Percentiles rank a stretch among this genome's conserved stretches.
Evolutionary conservation across 345 rosid genomes (phyloP).

Genomic region (Noccaea caerulescens): DNA sequence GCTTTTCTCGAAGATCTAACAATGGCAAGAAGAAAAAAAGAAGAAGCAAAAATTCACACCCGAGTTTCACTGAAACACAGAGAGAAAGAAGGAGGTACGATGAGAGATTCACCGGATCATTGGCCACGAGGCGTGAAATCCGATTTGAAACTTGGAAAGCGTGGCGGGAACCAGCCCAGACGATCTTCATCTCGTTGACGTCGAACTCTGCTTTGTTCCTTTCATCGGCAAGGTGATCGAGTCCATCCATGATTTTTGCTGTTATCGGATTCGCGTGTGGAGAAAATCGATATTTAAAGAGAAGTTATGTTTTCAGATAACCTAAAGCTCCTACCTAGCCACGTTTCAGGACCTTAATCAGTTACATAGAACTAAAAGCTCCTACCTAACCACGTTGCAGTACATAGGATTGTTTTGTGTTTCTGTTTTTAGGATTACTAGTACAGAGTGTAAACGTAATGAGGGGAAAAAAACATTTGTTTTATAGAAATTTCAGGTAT

Average conservation of each 20-base stretch:
- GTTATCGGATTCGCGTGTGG: background rate
- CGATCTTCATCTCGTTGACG: slow-evolving; percentile 80
- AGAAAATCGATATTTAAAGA: background rate
- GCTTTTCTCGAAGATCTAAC: slow-evolving; percentile 76
- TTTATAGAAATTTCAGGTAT: background rate
- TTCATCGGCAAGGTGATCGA: slow-evolving; percentile 66
- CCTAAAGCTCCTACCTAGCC: background rate
- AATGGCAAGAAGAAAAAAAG: background rate
- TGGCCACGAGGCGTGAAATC: slow-evolving; percentile 77
- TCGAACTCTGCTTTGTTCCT: slow-evolving; percentile 77
- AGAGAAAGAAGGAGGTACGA: background rate
- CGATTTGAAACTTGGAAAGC: slow-evolving; percentile 71
- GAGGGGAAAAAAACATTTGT: background rate
- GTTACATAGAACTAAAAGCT: no score
- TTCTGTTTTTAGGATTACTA: background rate
- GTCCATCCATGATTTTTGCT: slow-evolving; percentile 43
- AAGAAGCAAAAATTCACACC: background rate
- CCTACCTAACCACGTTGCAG: no score
- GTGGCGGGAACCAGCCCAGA: slow-evolving; percentile 86
- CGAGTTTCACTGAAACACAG: background rate
- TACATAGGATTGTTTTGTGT: background rate
- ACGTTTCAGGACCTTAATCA: background rate
- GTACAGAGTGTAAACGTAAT: background rate
- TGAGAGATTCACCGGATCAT: slow-evolving; percentile 65
- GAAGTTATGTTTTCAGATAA: background rate